phyloP scores from a whole-genome alignment of 1,139 yeast genomes.

The Diutina pseudorugosa region DNA sequence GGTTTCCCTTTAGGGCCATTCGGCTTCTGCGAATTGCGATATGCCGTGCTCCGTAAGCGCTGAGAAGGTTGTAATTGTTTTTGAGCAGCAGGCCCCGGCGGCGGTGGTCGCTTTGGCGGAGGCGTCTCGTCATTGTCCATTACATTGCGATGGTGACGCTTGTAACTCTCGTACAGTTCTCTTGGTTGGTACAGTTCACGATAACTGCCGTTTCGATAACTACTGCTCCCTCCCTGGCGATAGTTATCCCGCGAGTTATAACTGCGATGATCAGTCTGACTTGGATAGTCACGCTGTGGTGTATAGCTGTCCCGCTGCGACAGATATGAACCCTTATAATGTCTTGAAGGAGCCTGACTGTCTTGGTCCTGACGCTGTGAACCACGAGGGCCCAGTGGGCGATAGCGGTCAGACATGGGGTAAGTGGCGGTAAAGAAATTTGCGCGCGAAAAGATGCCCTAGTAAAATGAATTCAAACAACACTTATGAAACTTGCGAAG shows the following conservation, averaged over 20 bases:
- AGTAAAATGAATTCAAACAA: neutral
- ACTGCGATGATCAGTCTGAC: neutral
- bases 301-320: neutral
- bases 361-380: neutral
- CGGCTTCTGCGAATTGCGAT: neutral
- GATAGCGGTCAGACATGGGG: slow-evolving; percentile 2
- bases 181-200: neutral
- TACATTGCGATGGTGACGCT: neutral
- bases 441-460: slow-evolving; percentile 4
- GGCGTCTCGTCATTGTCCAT: neutral
- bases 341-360: neutral
- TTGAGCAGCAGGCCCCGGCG: neutral
- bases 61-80: neutral
- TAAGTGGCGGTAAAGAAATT: neutral
- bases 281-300: neutral
- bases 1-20: neutral
- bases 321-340: neutral
- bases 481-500: neutral
- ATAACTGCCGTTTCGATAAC: neutral
- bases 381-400: neutral
- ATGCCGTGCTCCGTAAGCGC: neutral
- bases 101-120: neutral
- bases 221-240: neutral
- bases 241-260: neutral
- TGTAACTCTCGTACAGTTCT: slow-evolving; percentile 1